Evolutionary conservation across 2,329 filamentous ascomycete genomes (phyloP).

Genomic region (Ophiostoma novo-ulmi): DNA sequence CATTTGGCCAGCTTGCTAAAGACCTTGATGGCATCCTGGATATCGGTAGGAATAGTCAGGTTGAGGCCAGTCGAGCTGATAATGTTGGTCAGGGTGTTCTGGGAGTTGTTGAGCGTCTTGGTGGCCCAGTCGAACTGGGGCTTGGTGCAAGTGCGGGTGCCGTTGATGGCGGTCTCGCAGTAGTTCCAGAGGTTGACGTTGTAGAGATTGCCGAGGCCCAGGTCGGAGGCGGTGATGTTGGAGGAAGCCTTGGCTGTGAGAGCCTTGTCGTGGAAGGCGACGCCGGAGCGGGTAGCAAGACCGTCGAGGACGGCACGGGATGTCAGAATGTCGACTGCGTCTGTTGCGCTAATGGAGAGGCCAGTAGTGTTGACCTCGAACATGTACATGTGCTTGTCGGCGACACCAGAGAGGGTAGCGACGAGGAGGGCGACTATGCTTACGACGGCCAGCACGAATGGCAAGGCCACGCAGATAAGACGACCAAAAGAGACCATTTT

Average conservation of each 20-base stretch:
- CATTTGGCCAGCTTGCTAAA: slow-evolving; percentile 73
- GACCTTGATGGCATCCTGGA: slow-evolving; percentile 62
- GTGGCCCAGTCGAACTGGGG: slow-evolving; percentile 72
- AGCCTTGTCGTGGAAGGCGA: slow-evolving; percentile 22
- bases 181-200: slow-evolving; percentile 81
- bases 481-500: slow-evolving; percentile 54
- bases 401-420: slow-evolving; percentile 51
- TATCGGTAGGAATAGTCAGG: slow-evolving; percentile 59
- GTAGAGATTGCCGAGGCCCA: slow-evolving; percentile 71
- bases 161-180: slow-evolving; percentile 60
- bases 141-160: slow-evolving; percentile 61
- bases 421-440: slow-evolving; percentile 66
- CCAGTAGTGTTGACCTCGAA: slow-evolving; percentile 59
- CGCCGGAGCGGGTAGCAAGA: background rate
- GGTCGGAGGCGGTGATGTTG: slow-evolving; percentile 53
- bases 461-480: slow-evolving; percentile 80
- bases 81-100: slow-evolving; percentile 48
- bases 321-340: slow-evolving; percentile 22
- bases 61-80: slow-evolving; percentile 46
- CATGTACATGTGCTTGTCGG: slow-evolving; percentile 52
- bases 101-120: slow-evolving; percentile 62
- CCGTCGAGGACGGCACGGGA: slow-evolving; percentile 8
- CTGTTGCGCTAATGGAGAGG: slow-evolving; percentile 43
- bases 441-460: slow-evolving; percentile 73
- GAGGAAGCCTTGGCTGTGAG: slow-evolving; percentile 21